These are phyloP conservation scores for Trichoderma asperelloides DNA, from an alignment of 495 filamentous ascomycete species.

Conservation along the genomic window DNA sequence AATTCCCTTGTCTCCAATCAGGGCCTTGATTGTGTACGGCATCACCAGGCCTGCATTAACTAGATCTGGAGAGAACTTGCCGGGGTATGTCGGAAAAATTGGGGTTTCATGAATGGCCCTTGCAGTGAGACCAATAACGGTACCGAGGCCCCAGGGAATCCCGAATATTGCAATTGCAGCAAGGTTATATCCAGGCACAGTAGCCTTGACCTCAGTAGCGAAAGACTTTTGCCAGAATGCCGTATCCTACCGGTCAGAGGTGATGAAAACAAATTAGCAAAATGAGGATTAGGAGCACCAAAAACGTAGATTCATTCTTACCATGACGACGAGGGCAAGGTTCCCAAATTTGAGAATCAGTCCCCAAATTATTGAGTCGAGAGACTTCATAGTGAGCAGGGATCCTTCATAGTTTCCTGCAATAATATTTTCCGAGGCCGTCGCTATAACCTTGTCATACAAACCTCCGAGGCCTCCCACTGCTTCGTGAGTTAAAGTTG, in stretches of 20 bases:
- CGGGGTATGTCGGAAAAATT: conserved; percentile 53
- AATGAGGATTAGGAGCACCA: background rate
- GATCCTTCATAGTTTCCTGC: conserved; percentile 39
- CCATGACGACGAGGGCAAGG: conserved; percentile 43
- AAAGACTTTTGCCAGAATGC: conserved; percentile 47
- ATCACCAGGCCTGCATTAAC: conserved; percentile 73
- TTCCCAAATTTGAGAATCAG: conserved; percentile 41
- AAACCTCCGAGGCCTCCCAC: conserved; percentile 63
- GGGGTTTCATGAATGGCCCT: conserved; percentile 64
- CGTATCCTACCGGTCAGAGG: conserved; percentile 26
- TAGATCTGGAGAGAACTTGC: conserved; percentile 52
- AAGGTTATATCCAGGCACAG: conserved; percentile 76
- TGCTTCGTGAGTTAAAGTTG: conserved; percentile 55
- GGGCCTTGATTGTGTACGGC: conserved; percentile 66
- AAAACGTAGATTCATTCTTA: conserved; percentile 12
- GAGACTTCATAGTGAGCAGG: conserved; percentile 41
- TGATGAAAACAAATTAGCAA: background rate
- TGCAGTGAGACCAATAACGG: conserved; percentile 71
- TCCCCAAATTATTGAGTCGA: conserved; percentile 42
- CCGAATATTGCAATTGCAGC: conserved; percentile 46
- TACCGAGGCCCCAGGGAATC: conserved; percentile 76
- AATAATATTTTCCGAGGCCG: conserved; percentile 54
- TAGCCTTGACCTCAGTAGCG: conserved; percentile 40
- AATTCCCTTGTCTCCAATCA: conserved; percentile 72
- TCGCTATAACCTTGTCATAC: conserved; percentile 81